Conservation (phyloP, 1,284 basidiomycete species). For the Heterobasidion annosum region DNA sequence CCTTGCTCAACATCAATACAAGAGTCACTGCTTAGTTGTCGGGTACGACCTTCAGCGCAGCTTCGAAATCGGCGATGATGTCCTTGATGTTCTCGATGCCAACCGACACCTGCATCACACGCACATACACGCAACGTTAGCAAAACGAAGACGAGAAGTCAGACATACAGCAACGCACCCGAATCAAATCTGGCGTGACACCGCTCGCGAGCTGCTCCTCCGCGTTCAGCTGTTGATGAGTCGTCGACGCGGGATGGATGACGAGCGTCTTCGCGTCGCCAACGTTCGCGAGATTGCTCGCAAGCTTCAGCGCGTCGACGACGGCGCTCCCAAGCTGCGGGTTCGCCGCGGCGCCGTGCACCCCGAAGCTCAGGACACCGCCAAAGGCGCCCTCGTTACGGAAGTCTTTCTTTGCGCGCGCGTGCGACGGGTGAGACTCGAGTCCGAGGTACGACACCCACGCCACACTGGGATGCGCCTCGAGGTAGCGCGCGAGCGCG, state of each 20-base stretch:
- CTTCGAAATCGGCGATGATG: slow-evolving; percentile 81
- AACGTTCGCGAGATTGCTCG: slow-evolving; percentile 73
- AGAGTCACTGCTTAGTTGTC: not conserved
- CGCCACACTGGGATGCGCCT: slow-evolving; percentile 59
- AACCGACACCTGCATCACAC: slow-evolving; percentile 38
- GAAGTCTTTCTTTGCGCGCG: slow-evolving; percentile 49
- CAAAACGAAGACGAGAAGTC: not conserved
- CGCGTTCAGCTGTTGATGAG: slow-evolving; percentile 69
- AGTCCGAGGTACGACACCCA: slow-evolving; percentile 86
- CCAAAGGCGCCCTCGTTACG: slow-evolving; percentile 51
- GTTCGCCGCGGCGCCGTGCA: slow-evolving; percentile 51
- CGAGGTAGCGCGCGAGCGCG: slow-evolving; percentile 61
- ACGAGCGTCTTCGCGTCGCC: slow-evolving; percentile 80
- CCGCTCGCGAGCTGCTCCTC: slow-evolving; percentile 67
- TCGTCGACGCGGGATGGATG: slow-evolving; percentile 80
- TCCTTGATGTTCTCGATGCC: slow-evolving; percentile 85
- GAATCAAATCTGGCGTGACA: slow-evolving; percentile 75
- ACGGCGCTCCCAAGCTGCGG: slow-evolving; percentile 50
- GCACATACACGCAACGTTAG: not conserved
- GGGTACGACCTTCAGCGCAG: slow-evolving; percentile 32
- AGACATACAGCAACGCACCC: slow-evolving; percentile 35
- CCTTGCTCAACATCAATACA: not conserved
- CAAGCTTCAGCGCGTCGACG: slow-evolving; percentile 70
- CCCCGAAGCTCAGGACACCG: slow-evolving; percentile 77
- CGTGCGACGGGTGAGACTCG: slow-evolving; percentile 53